phyloP scores from a whole-genome alignment of 768 basidiomycete species.

The Clitopilus passeckerianus region DNA sequence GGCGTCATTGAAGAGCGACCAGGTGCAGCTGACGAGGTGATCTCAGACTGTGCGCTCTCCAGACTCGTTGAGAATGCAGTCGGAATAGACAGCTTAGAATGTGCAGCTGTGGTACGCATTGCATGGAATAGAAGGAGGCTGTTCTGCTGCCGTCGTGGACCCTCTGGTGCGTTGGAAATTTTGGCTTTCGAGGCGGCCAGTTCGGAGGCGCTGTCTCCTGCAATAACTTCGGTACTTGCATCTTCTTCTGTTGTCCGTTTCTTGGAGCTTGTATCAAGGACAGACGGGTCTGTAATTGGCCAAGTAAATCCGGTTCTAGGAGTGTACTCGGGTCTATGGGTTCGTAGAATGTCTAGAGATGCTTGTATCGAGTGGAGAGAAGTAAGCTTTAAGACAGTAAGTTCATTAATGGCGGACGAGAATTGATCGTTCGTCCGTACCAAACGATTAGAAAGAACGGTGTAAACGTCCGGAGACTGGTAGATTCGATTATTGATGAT shows the following conservation, averaged over 20 bases:
- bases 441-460: conserved; percentile 77
- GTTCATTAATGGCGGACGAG: not conserved
- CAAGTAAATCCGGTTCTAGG: conserved; percentile 82
- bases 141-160: conserved; percentile 59
- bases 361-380: conserved; percentile 68
- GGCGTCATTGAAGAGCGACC: conserved; percentile 35
- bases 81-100: conserved; percentile 52
- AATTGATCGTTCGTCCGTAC: conserved; percentile 32
- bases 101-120: conserved; percentile 74
- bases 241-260: conserved; percentile 27
- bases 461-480: conserved; percentile 82
- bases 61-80: conserved; percentile 25
- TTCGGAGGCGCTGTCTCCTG: conserved; percentile 11
- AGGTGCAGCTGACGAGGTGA: conserved; percentile 23
- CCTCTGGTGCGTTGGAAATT: conserved; percentile 16
- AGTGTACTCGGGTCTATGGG: conserved; percentile 75
- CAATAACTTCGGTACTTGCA: conserved; percentile 1
- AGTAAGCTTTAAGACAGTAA: conserved; percentile 42
- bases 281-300: conserved; percentile 66
- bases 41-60: conserved; percentile 11
- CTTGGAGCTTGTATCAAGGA: conserved; percentile 35
- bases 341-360: conserved; percentile 70
- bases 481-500: conserved; percentile 88
- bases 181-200: conserved; percentile 18
- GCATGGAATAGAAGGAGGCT: conserved; percentile 67